Conservation (phyloP, 148 eudicot genomes). For the Pouteria glomerata region DNA sequence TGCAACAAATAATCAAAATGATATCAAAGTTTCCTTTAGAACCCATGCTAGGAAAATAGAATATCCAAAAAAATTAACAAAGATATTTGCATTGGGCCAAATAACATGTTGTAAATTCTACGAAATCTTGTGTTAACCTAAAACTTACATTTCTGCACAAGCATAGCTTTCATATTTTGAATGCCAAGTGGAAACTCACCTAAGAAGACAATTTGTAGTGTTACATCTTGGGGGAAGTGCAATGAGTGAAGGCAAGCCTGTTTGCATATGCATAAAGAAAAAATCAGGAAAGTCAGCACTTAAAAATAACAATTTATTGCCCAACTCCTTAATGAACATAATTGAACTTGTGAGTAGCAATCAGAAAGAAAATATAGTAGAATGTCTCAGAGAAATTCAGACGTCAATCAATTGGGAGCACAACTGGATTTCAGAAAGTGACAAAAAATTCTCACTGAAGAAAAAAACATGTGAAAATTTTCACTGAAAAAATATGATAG, state of each 20-base stretch:
- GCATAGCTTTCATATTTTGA: neutral
- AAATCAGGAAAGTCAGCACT: neutral
- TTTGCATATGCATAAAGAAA: neutral
- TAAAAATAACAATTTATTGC: neutral
- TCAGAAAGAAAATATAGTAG: no score
- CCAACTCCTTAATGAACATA: neutral
- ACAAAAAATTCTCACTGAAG: no score
- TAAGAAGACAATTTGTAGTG: constrained; percentile 52
- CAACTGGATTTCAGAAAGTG: no score
- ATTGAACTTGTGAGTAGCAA: no score
- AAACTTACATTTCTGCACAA: neutral
- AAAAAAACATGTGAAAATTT: no score
- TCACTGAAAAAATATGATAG: no score
- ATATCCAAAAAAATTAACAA: no score
- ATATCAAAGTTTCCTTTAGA: neutral
- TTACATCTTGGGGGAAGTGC: constrained; percentile 78
- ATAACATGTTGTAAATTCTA: neutral
- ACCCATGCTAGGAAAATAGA: neutral
- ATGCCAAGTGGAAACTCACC: constrained; percentile 41
- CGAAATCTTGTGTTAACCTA: neutral
- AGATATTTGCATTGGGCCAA: no score
- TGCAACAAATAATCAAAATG: constrained; percentile 18
- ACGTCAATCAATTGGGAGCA: no score
- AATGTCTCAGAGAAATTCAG: no score
- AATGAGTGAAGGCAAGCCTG: constrained; percentile 74